phyloP scores from a whole-genome alignment of 345 rosid species.

The Anastatica hierochuntica region DNA sequence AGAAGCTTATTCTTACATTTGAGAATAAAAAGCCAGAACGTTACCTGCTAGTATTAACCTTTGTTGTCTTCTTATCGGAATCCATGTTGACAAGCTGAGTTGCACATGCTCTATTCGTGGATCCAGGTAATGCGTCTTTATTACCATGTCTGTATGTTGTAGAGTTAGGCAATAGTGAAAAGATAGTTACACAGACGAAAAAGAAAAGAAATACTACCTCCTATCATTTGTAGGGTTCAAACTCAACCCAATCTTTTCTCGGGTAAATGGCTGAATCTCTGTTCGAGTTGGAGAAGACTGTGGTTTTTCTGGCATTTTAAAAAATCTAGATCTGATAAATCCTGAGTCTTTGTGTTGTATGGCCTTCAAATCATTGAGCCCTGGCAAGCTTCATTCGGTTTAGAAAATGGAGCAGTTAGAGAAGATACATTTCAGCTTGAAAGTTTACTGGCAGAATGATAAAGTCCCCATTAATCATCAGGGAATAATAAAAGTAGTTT shows the following conservation, averaged over 20 bases:
- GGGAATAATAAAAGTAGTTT: not conserved
- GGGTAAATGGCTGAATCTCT: slow-evolving; percentile 22
- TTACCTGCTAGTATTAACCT: slow-evolving; percentile 28
- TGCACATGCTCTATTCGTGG: slow-evolving; percentile 18
- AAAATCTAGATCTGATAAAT: slow-evolving; percentile 26
- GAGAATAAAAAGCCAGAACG: slow-evolving; percentile 2
- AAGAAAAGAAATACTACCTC: not conserved
- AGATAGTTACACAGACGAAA: not conserved
- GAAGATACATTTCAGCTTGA: not conserved
- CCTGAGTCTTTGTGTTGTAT: slow-evolving; percentile 32
- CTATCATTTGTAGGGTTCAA: slow-evolving; percentile 14
- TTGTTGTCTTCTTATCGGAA: slow-evolving; percentile 26
- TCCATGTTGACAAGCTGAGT: slow-evolving; percentile 22
- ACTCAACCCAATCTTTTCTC: slow-evolving; percentile 20
- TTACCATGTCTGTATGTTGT: slow-evolving; percentile 27
- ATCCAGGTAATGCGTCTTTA: slow-evolving; percentile 21
- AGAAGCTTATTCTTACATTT: not conserved
- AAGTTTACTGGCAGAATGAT: not conserved
- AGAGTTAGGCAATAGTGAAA: not conserved
- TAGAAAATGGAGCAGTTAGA: slow-evolving; percentile 5
- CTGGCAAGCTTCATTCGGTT: slow-evolving; percentile 21
- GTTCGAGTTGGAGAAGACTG: slow-evolving; percentile 20
- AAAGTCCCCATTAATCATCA: not conserved
- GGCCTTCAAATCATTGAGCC: slow-evolving; percentile 13
- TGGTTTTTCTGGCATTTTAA: slow-evolving; percentile 27